Evolutionary conservation across 257 asterid genomes (phyloP).

Genomic region (Salvia hispanica): DNA sequence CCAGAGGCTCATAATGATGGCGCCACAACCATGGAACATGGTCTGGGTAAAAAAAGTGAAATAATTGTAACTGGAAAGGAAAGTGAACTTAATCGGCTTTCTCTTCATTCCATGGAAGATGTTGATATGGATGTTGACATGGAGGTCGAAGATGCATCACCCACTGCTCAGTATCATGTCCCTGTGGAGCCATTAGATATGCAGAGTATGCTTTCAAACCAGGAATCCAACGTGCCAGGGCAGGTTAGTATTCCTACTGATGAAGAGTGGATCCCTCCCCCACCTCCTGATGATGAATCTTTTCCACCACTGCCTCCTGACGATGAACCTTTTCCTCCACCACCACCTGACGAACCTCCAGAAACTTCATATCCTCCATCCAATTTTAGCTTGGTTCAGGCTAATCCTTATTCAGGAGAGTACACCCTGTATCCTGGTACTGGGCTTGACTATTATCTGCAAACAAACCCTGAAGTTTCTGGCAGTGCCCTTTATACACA

Average conservation of each 20-base stretch:
- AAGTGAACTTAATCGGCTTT: constrained; percentile 39
- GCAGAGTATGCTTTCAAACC: constrained; percentile 32
- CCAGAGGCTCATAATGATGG: constrained; percentile 38
- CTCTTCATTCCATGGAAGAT: constrained; percentile 57
- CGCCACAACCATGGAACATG: constrained; percentile 34
- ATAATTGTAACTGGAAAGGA: constrained; percentile 35
- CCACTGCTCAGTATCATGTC: constrained; percentile 38
- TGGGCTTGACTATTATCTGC: constrained; percentile 59
- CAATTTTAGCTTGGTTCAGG: constrained; percentile 49
- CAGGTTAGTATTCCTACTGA: constrained; percentile 48
- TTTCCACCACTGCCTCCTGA: constrained; percentile 94
- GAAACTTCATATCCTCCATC: constrained; percentile 56
- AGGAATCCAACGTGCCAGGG: constrained; percentile 35
- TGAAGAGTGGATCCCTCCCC: constrained; percentile 85
- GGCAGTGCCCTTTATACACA: constrained; percentile 49
- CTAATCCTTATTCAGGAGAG: constrained; percentile 54
- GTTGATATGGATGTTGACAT: constrained; percentile 96
- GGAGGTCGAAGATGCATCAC: constrained; percentile 88
- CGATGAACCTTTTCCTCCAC: constrained; percentile 64
- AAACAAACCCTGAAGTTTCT: constrained; percentile 47
- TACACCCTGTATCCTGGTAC: constrained; percentile 33
- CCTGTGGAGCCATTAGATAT: constrained; percentile 39
- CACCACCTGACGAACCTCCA: constrained; percentile 71
- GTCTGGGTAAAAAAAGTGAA: constrained; percentile 39
- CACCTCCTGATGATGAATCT: constrained; percentile 85